Base-by-base conservation (phyloP, 352 stramenopile genomes). In the Paralagenidium karlingii region DNA sequence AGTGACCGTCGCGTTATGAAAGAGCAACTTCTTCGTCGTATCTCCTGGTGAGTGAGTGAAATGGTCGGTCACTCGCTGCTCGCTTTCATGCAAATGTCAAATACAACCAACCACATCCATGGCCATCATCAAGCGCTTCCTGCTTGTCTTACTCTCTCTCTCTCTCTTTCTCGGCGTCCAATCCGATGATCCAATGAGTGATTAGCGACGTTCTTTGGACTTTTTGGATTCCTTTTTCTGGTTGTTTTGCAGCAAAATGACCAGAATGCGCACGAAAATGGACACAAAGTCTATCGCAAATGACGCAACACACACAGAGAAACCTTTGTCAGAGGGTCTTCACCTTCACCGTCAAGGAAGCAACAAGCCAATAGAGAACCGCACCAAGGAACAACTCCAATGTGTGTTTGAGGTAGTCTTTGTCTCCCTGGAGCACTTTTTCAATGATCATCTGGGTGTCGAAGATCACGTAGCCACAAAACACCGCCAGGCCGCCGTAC, bases 361-460 rank as follows among this genome's bases (percentile, higher is more conserved):
- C 12, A 43, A 24, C 9, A 43, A 21, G 34, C 41, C 9, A 8
- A 13, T 33, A 13, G 9, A 2, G 13, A 27, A 5, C 53, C 55
- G n/a, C 57, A 84, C 69, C 69, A 30, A 92, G 62, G 50, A 94
- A 94, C 18, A 95, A 75, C 39, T 83, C 61, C 20, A 88, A 55
- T 26, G 82, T 78, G 58, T 94, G 78, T 42, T 62, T 65, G 37
- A 90, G 58, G 45, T 79, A 68, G 60, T 95, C 80, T 47, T 81
- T 81, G 66, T 88, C 70, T 18, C 79, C 82, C 39, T 69, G 49
- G 25, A 51, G 68, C 19, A 75, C 80, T 54, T 88, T 87, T 58
- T 91, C 79, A 45, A 95, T 85, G 53, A 95, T 92, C 51, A 95
- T 79, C 49, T 95, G 82, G 44, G 80, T 93, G 66, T 95, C 82